These are phyloP conservation scores for Yamadazyma jaroonii DNA, from an alignment of 1,139 yeast species.

Conservation along the genomic window DNA sequence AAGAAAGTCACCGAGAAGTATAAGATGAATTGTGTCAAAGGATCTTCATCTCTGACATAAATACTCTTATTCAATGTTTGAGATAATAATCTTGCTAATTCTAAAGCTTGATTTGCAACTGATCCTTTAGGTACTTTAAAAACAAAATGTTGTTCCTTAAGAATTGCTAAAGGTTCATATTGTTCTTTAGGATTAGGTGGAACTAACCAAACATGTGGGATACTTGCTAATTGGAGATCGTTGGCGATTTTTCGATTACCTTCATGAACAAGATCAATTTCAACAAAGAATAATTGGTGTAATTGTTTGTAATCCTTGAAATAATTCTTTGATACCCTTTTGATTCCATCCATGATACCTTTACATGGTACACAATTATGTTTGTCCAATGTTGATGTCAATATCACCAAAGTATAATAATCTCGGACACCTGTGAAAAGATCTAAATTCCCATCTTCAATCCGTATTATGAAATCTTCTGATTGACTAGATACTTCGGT, in stretches of 20 bases:
- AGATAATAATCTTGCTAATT: constrained; percentile 54
- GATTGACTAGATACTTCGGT: constrained; percentile 15
- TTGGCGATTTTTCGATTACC: constrained; percentile 34
- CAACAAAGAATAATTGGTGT: constrained; percentile 42
- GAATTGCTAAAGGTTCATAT: constrained; percentile 23
- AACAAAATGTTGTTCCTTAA: constrained; percentile 29
- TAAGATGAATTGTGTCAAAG: constrained; percentile 37
- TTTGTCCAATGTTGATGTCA: constrained; percentile 33
- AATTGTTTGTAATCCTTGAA: constrained; percentile 36
- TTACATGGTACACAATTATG: constrained; percentile 35
- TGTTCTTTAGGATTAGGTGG: constrained; percentile 44
- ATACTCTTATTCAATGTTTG: constrained; percentile 42
- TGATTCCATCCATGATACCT: constrained; percentile 8
- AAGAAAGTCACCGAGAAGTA: constrained; percentile 48
- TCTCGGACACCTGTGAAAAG: constrained; percentile 34
- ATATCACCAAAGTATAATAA: constrained; percentile 32
- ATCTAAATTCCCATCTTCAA: constrained; percentile 29
- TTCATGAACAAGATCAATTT: constrained; percentile 48
- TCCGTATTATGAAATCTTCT: constrained; percentile 25
- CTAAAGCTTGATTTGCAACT: constrained; percentile 31
- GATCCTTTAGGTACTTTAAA: constrained; percentile 29
- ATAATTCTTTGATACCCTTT: constrained; percentile 36
- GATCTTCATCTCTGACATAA: constrained; percentile 39
- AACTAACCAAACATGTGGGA: constrained; percentile 65
- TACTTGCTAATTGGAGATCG: constrained; percentile 39